Evolutionary conservation across 805 yeast genomes (phyloP).

Genomic region (Sungouiozyma ichnusensis): DNA sequence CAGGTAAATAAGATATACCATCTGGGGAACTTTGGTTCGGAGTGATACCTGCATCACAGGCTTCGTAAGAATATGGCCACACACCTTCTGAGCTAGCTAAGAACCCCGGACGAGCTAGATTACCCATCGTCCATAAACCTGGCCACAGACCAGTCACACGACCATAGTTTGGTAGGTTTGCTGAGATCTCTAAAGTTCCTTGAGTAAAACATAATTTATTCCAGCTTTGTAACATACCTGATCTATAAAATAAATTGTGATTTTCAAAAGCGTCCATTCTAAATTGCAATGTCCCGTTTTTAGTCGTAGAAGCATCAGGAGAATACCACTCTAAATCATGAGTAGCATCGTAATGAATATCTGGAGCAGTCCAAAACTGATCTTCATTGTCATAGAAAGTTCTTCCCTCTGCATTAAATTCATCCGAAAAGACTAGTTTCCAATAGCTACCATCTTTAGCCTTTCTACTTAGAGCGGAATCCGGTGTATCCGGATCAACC

Average conservation of each 20-base stretch:
- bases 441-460: constrained; percentile 56
- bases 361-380: constrained; percentile 81
- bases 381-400: constrained; percentile 87
- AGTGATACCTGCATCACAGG: constrained; percentile 91
- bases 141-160: constrained; percentile 86
- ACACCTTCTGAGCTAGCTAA: constrained; percentile 81
- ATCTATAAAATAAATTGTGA: constrained; percentile 71
- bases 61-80: constrained; percentile 86
- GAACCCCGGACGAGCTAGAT: constrained; percentile 85
- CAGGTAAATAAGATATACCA: constrained; percentile 79
- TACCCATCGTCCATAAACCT: constrained; percentile 92
- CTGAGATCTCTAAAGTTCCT: constrained; percentile 69
- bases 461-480: constrained; percentile 36
- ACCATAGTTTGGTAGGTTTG: constrained; percentile 71
- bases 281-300: constrained; percentile 56
- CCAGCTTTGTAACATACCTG: constrained; percentile 92
- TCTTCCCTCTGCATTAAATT: constrained; percentile 81
- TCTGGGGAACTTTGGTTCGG: constrained; percentile 86
- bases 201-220: constrained; percentile 82
- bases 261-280: constrained; percentile 74
- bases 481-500: constrained; percentile 57
- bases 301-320: constrained; percentile 80
- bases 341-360: constrained; percentile 79
- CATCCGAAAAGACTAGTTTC: constrained; percentile 81
- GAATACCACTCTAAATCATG: constrained; percentile 89